Evolutionary conservation across 495 filamentous ascomycete genomes (phyloP).

Genomic region (Daldinia decipiens): DNA sequence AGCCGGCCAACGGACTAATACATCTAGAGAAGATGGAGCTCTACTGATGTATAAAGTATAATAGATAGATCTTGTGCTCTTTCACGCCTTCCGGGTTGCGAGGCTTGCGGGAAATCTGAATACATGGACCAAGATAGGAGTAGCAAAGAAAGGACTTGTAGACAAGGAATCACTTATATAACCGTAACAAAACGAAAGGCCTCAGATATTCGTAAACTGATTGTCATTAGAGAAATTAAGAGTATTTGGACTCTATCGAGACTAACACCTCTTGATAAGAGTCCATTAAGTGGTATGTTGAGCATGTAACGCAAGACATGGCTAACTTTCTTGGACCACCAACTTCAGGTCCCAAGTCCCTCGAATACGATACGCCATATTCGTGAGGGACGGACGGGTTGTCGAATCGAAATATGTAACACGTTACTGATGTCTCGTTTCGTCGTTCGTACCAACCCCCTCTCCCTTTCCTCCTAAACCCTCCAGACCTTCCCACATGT

Average conservation of each 20-base stretch:
- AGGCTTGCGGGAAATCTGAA: not conserved
- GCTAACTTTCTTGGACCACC: constrained; percentile 26
- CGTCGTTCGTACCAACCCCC: constrained; percentile 28
- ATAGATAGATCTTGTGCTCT: not conserved
- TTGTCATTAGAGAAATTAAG: constrained; percentile 45
- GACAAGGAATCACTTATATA: not conserved
- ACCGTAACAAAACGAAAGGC: not conserved
- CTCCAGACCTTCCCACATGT: constrained; percentile 2
- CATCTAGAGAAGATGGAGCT: constrained; percentile 60
- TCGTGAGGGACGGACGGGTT: constrained; percentile 26
- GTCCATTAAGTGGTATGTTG: constrained; percentile 35
- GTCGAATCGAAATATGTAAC: constrained; percentile 33
- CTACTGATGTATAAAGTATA: constrained; percentile 22
- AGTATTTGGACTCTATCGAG: constrained; percentile 30
- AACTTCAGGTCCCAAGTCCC: constrained; percentile 20
- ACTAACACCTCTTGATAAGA: constrained; percentile 36
- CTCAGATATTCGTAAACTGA: constrained; percentile 18
- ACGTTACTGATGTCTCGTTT: constrained; percentile 34
- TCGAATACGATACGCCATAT: constrained; percentile 27
- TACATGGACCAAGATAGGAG: not conserved
- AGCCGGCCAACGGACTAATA: constrained; percentile 65
- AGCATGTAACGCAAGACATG: constrained; percentile 34
- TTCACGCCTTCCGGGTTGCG: not conserved
- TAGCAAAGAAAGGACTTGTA: not conserved
- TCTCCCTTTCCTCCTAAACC: constrained; percentile 18